A percentile compares a stretch with the other conserved stretches of the same genome.
These are phyloP conservation scores for Ophiostoma sp. DNA, from an alignment of 2,329 filamentous ascomycete species.

Conservation along the genomic window DNA sequence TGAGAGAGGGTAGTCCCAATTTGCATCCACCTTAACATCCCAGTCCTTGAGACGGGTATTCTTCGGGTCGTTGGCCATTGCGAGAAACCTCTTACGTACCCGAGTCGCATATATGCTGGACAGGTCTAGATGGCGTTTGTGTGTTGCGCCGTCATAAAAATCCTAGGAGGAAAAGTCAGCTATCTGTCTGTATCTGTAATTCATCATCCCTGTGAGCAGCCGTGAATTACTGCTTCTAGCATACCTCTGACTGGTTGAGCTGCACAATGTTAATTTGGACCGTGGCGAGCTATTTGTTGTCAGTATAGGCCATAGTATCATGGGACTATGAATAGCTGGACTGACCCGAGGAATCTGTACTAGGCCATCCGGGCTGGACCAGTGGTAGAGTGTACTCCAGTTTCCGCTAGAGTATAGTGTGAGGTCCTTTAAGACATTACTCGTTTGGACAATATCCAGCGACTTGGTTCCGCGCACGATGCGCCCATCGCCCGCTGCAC, in stretches of 20 bases:
- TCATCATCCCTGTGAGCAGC: too few relatives aligned
- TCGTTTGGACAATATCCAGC: neutral
- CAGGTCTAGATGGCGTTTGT: neutral
- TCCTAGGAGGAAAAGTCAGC: neutral
- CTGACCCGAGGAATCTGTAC: neutral
- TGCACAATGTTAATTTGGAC: conserved; percentile 8
- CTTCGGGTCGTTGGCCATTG: neutral
- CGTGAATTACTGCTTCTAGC: neutral
- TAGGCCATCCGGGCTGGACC: conserved; percentile 17
- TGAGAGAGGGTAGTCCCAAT: conserved; percentile 9
- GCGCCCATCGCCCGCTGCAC: neutral
- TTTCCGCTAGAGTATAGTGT: conserved; percentile 22
- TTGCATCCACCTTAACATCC: neutral
- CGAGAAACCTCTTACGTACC: neutral
- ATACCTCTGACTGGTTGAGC: neutral
- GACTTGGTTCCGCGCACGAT: neutral
- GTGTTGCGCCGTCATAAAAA: neutral
- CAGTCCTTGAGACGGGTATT: neutral
- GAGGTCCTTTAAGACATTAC: neutral
- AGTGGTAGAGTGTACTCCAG: conserved; percentile 22
- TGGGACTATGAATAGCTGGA: too few relatives aligned
- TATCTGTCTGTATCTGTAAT: too few relatives aligned
- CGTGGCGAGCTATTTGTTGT: neutral
- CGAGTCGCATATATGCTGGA: neutral
- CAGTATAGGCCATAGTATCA: neutral